Conservation (phyloP, 2,329 filamentous ascomycete species). For the Alternaria brassicae region DNA sequence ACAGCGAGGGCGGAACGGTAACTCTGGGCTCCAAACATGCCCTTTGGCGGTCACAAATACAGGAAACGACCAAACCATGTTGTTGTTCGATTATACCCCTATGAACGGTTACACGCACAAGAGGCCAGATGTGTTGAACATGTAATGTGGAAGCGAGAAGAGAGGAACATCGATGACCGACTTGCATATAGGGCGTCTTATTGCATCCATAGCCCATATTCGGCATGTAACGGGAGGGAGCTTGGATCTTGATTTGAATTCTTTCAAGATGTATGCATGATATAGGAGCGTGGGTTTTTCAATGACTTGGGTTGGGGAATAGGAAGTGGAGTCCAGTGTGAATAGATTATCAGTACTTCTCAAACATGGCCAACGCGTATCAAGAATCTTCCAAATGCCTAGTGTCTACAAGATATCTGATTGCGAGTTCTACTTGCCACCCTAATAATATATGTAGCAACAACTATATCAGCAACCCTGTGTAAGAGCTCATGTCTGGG, state of each 20-base stretch:
- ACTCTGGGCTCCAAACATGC: background rate
- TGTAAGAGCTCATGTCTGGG: background rate
- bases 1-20: background rate
- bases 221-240: background rate
- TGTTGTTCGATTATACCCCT: slow-evolving; percentile 4
- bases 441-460: background rate
- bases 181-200: slow-evolving; percentile 3
- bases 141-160: background rate
- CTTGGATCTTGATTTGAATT: background rate
- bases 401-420: background rate
- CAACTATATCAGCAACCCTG: background rate
- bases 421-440: background rate
- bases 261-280: slow-evolving; percentile 1
- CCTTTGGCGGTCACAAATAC: background rate
- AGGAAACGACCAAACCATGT: background rate
- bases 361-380: background rate
- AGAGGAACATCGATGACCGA: background rate
- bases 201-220: background rate
- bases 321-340: slow-evolving; percentile 1
- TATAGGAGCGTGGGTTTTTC: background rate
- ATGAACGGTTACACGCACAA: background rate
- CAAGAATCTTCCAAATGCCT: background rate
- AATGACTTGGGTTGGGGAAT: background rate
- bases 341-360: background rate
- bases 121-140: background rate